Percentiles rank a stretch among this genome's conserved stretches.
phyloP scores from a whole-genome alignment of 2,329 filamentous ascomycete species.

The Penicillium freii region DNA sequence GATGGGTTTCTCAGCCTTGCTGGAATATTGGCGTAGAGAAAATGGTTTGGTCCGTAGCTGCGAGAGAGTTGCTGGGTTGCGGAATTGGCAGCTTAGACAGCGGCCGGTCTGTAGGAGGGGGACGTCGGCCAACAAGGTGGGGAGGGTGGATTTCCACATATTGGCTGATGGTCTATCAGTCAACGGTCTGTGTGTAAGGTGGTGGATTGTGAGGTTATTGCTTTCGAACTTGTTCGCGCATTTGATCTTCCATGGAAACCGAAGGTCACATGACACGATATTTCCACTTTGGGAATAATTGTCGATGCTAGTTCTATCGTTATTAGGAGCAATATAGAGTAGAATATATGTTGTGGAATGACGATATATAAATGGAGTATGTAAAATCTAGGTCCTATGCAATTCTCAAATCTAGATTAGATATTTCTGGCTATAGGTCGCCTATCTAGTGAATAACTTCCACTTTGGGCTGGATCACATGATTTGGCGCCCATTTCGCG shows the following conservation, averaged over 20 bases:
- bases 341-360: not conserved
- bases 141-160: conserved; percentile 33
- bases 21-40: conserved; percentile 33
- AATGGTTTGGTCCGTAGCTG: conserved; percentile 20
- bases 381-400: not conserved
- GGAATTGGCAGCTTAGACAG: conserved; percentile 39
- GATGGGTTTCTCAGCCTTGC: conserved; percentile 11
- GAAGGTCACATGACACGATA: not conserved
- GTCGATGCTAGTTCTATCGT: not conserved
- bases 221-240: not conserved
- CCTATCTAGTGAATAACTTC: not conserved
- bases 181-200: not conserved
- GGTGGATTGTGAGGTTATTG: not conserved
- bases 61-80: conserved; percentile 21
- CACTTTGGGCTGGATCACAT: conserved; percentile 24
- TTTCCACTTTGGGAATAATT: not conserved
- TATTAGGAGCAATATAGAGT: not conserved
- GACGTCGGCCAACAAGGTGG: conserved; percentile 23
- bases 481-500: conserved; percentile 38
- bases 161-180: conserved; percentile 2
- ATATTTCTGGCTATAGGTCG: not conserved
- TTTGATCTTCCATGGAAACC: conserved; percentile 4
- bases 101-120: conserved; percentile 29
- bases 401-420: not conserved
- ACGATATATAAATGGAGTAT: not conserved